phyloP scores from a whole-genome alignment of 2,329 filamentous ascomycete genomes.

The Penicillium frequentans region DNA sequence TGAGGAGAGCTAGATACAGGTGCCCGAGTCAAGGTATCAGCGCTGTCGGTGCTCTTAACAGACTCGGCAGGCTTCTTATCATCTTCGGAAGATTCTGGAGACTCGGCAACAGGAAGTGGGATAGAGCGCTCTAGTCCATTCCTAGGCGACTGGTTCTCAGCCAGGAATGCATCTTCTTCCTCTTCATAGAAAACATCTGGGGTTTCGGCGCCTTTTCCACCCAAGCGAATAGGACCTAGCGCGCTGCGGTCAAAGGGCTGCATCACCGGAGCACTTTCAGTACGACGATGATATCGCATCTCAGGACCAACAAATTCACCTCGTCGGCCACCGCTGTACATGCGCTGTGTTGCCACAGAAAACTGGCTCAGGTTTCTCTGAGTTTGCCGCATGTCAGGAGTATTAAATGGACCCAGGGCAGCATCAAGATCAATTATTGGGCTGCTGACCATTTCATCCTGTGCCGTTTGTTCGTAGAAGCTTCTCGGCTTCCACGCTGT shows the following conservation, averaged over 20 bases:
- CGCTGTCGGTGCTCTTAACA: constrained; percentile 25
- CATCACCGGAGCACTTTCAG: constrained; percentile 52
- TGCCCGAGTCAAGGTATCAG: constrained; percentile 27
- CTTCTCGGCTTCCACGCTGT: constrained; percentile 45
- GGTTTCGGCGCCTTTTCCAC: constrained; percentile 39
- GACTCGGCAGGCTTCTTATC: constrained; percentile 21
- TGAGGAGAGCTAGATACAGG: constrained; percentile 5
- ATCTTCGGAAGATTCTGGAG: constrained; percentile 1
- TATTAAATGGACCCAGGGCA: constrained; percentile 88
- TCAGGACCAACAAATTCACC: constrained; percentile 49
- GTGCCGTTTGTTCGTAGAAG: constrained; percentile 45
- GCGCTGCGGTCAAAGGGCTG: constrained; percentile 47
- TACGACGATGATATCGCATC: constrained; percentile 51
- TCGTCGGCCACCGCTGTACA: constrained; percentile 51
- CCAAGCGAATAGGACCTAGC: constrained; percentile 39
- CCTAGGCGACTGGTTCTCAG: constrained; percentile 36
- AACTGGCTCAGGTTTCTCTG: constrained; percentile 37
- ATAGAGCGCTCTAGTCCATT: constrained; percentile 10
- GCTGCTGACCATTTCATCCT: constrained; percentile 65
- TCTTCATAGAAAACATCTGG: constrained; percentile 53
- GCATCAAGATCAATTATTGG: constrained; percentile 93
- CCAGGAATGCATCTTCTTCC: constrained; percentile 51
- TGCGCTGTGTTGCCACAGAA: constrained; percentile 42
- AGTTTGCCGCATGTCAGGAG: constrained; percentile 48
- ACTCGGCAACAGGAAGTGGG: constrained; percentile 1